These are phyloP conservation scores for Candida lessepsii DNA, from an alignment of 805 yeast species.

Conservation along the genomic window DNA sequence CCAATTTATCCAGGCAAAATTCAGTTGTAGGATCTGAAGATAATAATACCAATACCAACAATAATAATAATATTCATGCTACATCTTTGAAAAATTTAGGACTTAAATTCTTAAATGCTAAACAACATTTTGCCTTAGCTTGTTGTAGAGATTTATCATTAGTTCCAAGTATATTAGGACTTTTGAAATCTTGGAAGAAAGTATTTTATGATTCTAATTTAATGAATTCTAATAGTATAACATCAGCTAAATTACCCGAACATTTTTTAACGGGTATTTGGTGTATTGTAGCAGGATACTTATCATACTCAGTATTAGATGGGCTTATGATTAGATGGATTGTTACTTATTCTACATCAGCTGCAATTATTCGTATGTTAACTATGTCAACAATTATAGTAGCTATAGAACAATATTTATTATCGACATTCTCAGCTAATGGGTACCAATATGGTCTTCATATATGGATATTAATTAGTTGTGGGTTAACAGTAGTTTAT, in stretches of 20 bases:
- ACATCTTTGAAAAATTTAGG: slow-evolving; percentile 54
- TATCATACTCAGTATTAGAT: slow-evolving; percentile 80
- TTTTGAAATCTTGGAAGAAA: slow-evolving; percentile 41
- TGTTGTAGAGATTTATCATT: slow-evolving; percentile 77
- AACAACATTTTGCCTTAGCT: slow-evolving; percentile 73
- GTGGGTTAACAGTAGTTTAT: slow-evolving; percentile 75
- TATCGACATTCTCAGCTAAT: slow-evolving; percentile 63
- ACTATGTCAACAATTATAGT: slow-evolving; percentile 76
- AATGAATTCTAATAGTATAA: slow-evolving; percentile 28
- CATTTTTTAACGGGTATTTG: slow-evolving; percentile 83
- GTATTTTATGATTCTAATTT: slow-evolving; percentile 23
- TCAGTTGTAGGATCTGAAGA: slow-evolving; percentile 12
- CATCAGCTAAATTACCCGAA: slow-evolving; percentile 71
- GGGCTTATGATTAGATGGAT: slow-evolving; percentile 94
- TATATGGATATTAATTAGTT: slow-evolving; percentile 89
- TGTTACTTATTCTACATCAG: slow-evolving; percentile 82
- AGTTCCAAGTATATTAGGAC: slow-evolving; percentile 60
- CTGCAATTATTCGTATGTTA: slow-evolving; percentile 83
- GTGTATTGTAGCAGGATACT: slow-evolving; percentile 86
- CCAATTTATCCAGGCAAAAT: slow-evolving; percentile 13
- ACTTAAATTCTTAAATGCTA: slow-evolving; percentile 66
- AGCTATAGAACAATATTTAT: slow-evolving; percentile 64
- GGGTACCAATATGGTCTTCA: slow-evolving; percentile 74
- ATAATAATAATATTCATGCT: slow-evolving; percentile 7
- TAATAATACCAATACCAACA: background rate